These are phyloP conservation scores for Penicillium malachiteum DNA, from an alignment of 495 filamentous ascomycete species.

Conservation along the genomic window DNA sequence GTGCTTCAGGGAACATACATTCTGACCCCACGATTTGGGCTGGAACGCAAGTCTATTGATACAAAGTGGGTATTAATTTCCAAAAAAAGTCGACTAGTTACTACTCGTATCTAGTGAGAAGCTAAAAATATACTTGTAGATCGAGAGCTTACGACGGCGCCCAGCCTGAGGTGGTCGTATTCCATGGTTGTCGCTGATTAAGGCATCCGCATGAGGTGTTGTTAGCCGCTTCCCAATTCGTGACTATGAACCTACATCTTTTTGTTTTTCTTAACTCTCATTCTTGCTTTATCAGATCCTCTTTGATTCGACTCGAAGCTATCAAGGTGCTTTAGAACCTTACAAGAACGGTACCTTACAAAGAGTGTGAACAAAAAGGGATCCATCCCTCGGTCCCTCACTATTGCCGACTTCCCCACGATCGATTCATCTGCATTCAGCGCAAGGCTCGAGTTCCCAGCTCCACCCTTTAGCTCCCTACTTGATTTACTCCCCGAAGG, in stretches of 20 bases:
- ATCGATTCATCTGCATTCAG: constrained; percentile 17
- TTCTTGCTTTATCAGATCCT: neutral
- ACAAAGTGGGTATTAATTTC: neutral
- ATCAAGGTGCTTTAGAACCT: neutral
- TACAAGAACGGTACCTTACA: neutral
- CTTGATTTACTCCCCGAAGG: constrained; percentile 1
- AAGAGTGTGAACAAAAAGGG: neutral
- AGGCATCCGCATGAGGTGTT: neutral
- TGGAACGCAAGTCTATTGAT: too few species aligned
- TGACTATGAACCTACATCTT: constrained; percentile 25
- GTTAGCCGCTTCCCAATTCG: constrained; percentile 26
- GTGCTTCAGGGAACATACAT: neutral
- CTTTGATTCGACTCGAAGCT: neutral
- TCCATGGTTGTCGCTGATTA: neutral
- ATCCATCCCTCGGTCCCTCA: neutral
- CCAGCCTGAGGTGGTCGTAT: neutral
- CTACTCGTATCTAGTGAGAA: neutral
- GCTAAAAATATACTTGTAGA: constrained; percentile 20
- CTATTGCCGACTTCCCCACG: constrained; percentile 15
- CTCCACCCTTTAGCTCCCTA: constrained; percentile 9
- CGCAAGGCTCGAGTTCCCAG: constrained; percentile 5
- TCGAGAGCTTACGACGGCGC: neutral
- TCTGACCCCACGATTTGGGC: neutral
- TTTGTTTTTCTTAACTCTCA: constrained; percentile 1
- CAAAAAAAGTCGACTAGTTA: neutral